Evolutionary conservation across 2,329 filamentous ascomycete species (phyloP).

Genomic region (Fusarium agapanthi): DNA sequence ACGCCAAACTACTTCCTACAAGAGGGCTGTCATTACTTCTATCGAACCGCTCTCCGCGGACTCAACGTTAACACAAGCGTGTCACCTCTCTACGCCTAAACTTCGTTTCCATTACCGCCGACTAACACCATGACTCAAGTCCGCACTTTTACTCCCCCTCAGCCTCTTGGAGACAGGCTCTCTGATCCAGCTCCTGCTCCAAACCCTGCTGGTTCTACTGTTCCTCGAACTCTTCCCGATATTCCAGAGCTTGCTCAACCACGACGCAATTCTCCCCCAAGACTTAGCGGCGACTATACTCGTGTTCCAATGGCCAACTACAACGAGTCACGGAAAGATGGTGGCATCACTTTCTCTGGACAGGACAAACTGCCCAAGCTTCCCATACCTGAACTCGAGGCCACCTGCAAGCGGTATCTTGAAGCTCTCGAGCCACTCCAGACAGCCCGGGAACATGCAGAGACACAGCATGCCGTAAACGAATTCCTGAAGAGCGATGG

Average conservation of each 20-base stretch:
- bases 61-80: slow-evolving; percentile 83
- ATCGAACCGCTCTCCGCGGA: slow-evolving; percentile 86
- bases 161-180: slow-evolving; percentile 76
- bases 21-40: slow-evolving; percentile 94
- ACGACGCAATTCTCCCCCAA: slow-evolving; percentile 34
- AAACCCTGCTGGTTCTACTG: slow-evolving; percentile 43
- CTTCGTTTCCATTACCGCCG: slow-evolving; percentile 6
- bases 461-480: slow-evolving; percentile 80
- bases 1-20: slow-evolving; percentile 86
- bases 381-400: slow-evolving; percentile 88
- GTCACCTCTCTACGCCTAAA: slow-evolving; percentile 77
- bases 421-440: slow-evolving; percentile 84
- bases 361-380: slow-evolving; percentile 92
- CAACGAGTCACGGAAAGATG: slow-evolving; percentile 64
- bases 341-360: slow-evolving; percentile 85
- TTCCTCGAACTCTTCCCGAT: slow-evolving; percentile 54
- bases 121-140: slow-evolving; percentile 51
- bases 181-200: slow-evolving; percentile 48
- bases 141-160: slow-evolving; percentile 65
- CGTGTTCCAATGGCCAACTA: slow-evolving; percentile 63
- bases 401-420: slow-evolving; percentile 81
- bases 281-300: slow-evolving; percentile 47
- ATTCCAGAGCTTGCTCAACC: slow-evolving; percentile 42
- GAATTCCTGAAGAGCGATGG: slow-evolving; percentile 87
- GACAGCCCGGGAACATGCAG: slow-evolving; percentile 79